Evolutionary conservation across 2,329 filamentous ascomycete species (phyloP).

Genomic region (Rutstroemia sydowiana): DNA sequence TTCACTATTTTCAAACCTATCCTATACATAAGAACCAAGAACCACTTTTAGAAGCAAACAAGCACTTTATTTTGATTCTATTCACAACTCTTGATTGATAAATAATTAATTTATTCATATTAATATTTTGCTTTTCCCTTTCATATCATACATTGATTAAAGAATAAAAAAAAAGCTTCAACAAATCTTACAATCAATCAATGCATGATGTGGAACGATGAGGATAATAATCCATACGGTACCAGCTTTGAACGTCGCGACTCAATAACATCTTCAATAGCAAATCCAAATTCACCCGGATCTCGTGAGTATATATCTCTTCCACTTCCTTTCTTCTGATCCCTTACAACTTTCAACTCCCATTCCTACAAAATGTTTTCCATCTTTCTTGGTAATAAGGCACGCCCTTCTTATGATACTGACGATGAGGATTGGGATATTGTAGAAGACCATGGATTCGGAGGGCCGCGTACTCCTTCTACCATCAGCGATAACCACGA

Average conservation of each 20-base stretch:
- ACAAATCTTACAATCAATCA: background rate
- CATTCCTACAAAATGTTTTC: slow-evolving; percentile 28
- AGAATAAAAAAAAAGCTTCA: background rate
- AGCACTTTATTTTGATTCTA: too few relatives aligned
- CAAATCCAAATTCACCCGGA: slow-evolving; percentile 55
- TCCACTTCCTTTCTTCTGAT: background rate
- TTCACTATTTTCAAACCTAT: background rate
- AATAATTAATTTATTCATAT: too few relatives aligned
- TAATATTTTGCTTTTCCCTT: too few relatives aligned
- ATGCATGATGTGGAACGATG: slow-evolving; percentile 89
- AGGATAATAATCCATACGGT: slow-evolving; percentile 96
- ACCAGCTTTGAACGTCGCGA: slow-evolving; percentile 83
- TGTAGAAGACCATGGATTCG: slow-evolving; percentile 47
- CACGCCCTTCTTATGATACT: too few relatives aligned
- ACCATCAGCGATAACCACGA: slow-evolving; percentile 57
- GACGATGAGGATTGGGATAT: slow-evolving; percentile 37
- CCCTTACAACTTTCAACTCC: too few relatives aligned
- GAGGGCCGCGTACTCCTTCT: slow-evolving; percentile 38
- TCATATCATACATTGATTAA: too few relatives aligned
- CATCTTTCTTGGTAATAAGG: slow-evolving; percentile 28
- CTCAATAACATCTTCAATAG: slow-evolving; percentile 62
- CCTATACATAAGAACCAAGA: too few relatives aligned
- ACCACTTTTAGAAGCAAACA: too few relatives aligned
- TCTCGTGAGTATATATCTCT: slow-evolving; percentile 40
- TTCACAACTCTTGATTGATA: too few relatives aligned